These are phyloP conservation scores for Bolboschoenus planiculmis DNA, from an alignment of 176 grass and related monocot species.

Conservation along the genomic window DNA sequence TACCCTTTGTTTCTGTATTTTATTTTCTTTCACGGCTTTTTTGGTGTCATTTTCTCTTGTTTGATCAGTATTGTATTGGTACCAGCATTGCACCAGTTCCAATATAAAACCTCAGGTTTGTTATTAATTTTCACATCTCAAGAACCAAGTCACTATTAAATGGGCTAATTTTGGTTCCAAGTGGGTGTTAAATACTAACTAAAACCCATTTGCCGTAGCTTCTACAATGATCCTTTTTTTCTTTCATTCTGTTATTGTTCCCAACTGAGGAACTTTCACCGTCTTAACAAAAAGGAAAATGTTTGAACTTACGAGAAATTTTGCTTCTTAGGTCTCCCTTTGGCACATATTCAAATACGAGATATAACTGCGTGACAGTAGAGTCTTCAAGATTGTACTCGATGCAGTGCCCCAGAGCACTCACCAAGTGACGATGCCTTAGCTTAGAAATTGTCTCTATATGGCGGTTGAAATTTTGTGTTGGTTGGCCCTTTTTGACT, in stretches of 20 bases:
- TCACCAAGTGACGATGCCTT: slow-evolving; percentile 69
- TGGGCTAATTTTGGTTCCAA: background rate
- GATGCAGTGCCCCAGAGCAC: slow-evolving; percentile 70
- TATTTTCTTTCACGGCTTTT: background rate
- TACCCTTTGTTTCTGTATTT: background rate
- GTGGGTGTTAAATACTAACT: background rate
- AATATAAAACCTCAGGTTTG: background rate
- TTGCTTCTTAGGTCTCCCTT: slow-evolving; percentile 71
- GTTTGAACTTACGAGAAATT: slow-evolving; percentile 42
- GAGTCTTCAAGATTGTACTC: slow-evolving; percentile 53
- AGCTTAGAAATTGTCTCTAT: slow-evolving; percentile 77
- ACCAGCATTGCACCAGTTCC: too few species aligned
- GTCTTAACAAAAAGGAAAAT: background rate
- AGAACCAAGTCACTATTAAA: background rate
- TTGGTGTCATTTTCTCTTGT: background rate
- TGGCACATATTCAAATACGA: slow-evolving; percentile 68
- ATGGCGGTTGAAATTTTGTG: slow-evolving; percentile 59
- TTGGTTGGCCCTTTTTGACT: slow-evolving; percentile 36
- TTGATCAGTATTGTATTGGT: too few species aligned
- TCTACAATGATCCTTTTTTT: background rate
- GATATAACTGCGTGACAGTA: slow-evolving; percentile 40
- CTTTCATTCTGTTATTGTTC: background rate
- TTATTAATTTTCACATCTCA: background rate
- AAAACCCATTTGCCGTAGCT: background rate
- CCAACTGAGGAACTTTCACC: background rate